Evolutionary conservation across 768 basidiomycete genomes (phyloP).

Genomic region (Xanthoconium purpureum): DNA sequence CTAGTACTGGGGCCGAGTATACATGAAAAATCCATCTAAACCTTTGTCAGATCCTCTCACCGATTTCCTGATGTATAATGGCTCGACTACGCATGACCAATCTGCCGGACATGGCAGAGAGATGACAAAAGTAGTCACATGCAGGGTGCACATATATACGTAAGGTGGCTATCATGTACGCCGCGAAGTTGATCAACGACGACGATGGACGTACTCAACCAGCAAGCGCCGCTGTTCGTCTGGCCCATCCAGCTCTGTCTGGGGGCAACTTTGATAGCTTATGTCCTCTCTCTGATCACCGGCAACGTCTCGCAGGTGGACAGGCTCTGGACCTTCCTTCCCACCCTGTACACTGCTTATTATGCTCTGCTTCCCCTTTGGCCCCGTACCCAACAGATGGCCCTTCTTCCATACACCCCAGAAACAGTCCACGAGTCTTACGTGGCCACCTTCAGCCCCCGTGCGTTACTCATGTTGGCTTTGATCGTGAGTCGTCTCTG

Average conservation of each 20-base stretch:
- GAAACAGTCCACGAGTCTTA: slow-evolving; percentile 35
- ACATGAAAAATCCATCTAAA: no score
- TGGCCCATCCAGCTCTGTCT: slow-evolving; percentile 68
- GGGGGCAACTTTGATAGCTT: slow-evolving; percentile 46
- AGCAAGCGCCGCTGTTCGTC: slow-evolving; percentile 37
- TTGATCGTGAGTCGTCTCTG: slow-evolving; percentile 46
- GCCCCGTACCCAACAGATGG: slow-evolving; percentile 33
- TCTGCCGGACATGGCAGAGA: no score
- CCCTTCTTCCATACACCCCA: slow-evolving; percentile 56
- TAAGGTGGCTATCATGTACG: no score
- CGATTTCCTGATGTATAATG: no score
- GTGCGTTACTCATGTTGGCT: slow-evolving; percentile 71
- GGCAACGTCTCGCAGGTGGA: slow-evolving; percentile 88
- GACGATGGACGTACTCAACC: slow-evolving; percentile 14
- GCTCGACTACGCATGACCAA: no score
- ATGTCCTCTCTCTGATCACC: slow-evolving; percentile 61
- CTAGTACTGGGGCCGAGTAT: no score
- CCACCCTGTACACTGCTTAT: slow-evolving; percentile 78
- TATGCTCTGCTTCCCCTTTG: slow-evolving; percentile 73
- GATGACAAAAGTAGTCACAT: no score
- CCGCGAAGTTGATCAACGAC: background rate
- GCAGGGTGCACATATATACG: no score
- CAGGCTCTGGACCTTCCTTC: slow-evolving; percentile 75
- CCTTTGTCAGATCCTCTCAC: no score
- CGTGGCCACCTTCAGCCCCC: slow-evolving; percentile 56